These are phyloP conservation scores for Diplotaxis tenuifolia DNA, from an alignment of 345 rosid genomes.

Conservation along the genomic window DNA sequence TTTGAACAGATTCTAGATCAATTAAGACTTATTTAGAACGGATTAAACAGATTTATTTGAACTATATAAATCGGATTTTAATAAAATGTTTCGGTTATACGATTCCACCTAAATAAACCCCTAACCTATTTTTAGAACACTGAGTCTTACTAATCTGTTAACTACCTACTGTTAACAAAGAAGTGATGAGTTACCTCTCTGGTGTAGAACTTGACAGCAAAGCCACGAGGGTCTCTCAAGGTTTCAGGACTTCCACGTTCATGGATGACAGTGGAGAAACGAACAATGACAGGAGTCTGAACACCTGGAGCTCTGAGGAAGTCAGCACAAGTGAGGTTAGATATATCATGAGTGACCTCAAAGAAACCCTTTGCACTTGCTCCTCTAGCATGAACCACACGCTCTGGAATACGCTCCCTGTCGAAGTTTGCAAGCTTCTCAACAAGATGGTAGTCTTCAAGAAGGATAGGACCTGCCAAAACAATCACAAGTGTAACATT, in stretches of 20 bases:
- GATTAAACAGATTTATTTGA: too few species aligned
- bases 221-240: constrained; percentile 88
- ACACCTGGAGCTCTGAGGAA: constrained; percentile 88
- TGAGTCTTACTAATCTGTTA: too few species aligned
- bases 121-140: too few species aligned
- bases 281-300: constrained; percentile 86
- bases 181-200: constrained; percentile 56
- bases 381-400: constrained; percentile 95
- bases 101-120: too few species aligned
- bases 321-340: constrained; percentile 75
- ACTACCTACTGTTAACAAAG: too few species aligned
- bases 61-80: too few species aligned
- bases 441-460: constrained; percentile 85
- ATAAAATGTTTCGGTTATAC: too few species aligned
- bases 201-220: constrained; percentile 90
- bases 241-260: constrained; percentile 97
- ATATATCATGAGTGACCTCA: constrained; percentile 82
- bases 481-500: not conserved
- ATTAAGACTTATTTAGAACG: too few species aligned
- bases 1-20: too few species aligned
- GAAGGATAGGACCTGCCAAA: constrained; percentile 76
- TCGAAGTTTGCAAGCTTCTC: constrained; percentile 86
- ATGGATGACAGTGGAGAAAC: constrained; percentile 89
- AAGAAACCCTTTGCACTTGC: constrained; percentile 94
- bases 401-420: constrained; percentile 87